phyloP scores from a whole-genome alignment of 257 asterid species.

The Phtheirospermum japonicum region DNA sequence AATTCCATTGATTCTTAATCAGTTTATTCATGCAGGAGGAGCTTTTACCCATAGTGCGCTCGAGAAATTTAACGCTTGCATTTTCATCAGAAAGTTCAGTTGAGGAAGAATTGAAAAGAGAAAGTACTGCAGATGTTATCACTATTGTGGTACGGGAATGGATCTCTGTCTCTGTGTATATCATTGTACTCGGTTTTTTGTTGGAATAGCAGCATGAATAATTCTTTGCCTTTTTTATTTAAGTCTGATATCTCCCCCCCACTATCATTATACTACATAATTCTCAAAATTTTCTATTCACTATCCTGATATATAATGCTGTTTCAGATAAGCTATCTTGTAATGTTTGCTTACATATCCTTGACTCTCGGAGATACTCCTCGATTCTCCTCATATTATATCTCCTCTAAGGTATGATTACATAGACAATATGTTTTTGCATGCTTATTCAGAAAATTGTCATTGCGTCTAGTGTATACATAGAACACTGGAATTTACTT shows the following conservation, averaged over 20 bases:
- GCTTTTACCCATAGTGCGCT: conserved; percentile 74
- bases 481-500: background rate
- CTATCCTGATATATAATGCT: conserved; percentile 16
- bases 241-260: conserved; percentile 3
- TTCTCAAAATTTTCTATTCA: conserved; percentile 4
- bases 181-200: background rate
- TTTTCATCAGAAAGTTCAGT: conserved; percentile 95
- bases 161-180: conserved; percentile 17
- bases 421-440: background rate
- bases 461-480: background rate
- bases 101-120: conserved; percentile 97
- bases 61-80: conserved; percentile 72
- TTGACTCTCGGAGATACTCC: conserved; percentile 93
- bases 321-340: conserved; percentile 97
- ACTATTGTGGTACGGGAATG: conserved; percentile 70
- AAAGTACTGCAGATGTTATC: conserved; percentile 95
- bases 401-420: conserved; percentile 86
- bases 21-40: conserved; percentile 63
- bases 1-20: conserved; percentile 28
- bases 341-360: conserved; percentile 99
- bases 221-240: background rate
- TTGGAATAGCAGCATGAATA: background rate
- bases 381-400: conserved; percentile 65
- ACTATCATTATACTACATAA: background rate
- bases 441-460: background rate